These are phyloP conservation scores for Leishmania guyanensis DNA, from an alignment of 208 protist genomes.

Conservation along the genomic window DNA sequence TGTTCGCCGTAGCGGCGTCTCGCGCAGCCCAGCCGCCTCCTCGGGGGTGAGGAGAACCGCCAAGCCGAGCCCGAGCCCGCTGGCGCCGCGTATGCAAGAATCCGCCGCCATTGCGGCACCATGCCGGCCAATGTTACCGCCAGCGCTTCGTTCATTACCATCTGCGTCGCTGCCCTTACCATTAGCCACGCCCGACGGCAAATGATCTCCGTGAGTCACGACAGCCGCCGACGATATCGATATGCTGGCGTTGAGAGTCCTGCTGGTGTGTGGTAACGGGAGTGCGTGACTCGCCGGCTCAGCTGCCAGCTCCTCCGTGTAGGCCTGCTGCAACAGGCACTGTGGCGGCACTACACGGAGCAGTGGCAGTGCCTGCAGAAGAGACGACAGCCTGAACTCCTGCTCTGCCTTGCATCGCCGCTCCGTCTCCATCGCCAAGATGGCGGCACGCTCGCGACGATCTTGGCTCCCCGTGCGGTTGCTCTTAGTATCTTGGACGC, in stretches of 20 bases:
- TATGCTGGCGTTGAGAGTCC: not conserved
- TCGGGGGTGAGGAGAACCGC: slow-evolving; percentile 4
- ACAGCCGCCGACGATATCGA: not conserved
- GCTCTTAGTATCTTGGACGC: not conserved
- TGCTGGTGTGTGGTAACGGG: not conserved
- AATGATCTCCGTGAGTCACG: not conserved
- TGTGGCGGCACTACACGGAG: slow-evolving; percentile 39
- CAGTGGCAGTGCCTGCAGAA: slow-evolving; percentile 27
- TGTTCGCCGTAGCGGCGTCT: not conserved
- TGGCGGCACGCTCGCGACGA: slow-evolving; percentile 19
- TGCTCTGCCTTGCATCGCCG: slow-evolving; percentile 25
- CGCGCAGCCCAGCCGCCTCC: not conserved
- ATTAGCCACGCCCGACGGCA: not conserved
- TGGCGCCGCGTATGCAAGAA: not conserved
- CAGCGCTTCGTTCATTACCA: not conserved
- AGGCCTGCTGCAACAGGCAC: slow-evolving; percentile 35
- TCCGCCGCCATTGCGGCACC: not conserved
- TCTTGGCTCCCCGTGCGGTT: slow-evolving; percentile 11
- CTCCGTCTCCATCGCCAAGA: slow-evolving; percentile 24
- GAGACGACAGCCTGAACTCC: slow-evolving; percentile 21
- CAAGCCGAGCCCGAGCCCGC: slow-evolving; percentile 1
- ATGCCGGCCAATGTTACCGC: not conserved
- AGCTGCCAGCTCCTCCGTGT: slow-evolving; percentile 13
- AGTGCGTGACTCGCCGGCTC: not conserved
- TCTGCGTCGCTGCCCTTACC: not conserved